Conservation (phyloP, 441 rosid species). For the Arabidopsis lyrata region DNA sequence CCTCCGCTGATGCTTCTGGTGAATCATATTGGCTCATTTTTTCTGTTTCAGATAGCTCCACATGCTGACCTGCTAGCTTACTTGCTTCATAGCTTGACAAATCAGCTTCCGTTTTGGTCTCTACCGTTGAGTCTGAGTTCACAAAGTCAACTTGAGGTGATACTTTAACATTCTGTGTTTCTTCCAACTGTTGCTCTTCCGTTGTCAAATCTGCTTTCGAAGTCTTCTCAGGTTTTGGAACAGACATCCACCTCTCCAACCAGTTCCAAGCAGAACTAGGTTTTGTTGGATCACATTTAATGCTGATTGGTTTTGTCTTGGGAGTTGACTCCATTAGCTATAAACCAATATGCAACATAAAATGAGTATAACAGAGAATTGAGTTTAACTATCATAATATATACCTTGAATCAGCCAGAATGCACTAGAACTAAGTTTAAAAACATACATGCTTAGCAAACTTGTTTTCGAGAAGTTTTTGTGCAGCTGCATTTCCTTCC, state of each 20-base stretch:
- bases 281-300: constrained; percentile 86
- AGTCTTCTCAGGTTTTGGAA: constrained; percentile 58
- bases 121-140: constrained; percentile 43
- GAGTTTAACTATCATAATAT: constrained; percentile 10
- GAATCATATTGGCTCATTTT: constrained; percentile 46
- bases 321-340: constrained; percentile 89
- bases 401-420: background rate
- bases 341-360: constrained; percentile 36
- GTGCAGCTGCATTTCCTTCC: constrained; percentile 58
- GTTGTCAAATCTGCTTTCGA: constrained; percentile 40
- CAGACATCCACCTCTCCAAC: constrained; percentile 97
- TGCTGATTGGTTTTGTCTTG: constrained; percentile 64
- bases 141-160: constrained; percentile 48
- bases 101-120: constrained; percentile 54
- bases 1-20: constrained; percentile 50
- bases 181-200: constrained; percentile 55
- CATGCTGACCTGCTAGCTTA: constrained; percentile 47
- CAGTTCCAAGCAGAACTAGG: constrained; percentile 89
- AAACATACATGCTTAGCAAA: constrained; percentile 87
- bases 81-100: constrained; percentile 48
- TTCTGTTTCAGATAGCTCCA: constrained; percentile 52
- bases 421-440: background rate
- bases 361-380: constrained; percentile 27
- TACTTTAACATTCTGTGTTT: constrained; percentile 39
- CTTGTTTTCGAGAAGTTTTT: constrained; percentile 76